Base-by-base conservation (phyloP, 106 monocot species). In the Ottelia alismoides region DNA sequence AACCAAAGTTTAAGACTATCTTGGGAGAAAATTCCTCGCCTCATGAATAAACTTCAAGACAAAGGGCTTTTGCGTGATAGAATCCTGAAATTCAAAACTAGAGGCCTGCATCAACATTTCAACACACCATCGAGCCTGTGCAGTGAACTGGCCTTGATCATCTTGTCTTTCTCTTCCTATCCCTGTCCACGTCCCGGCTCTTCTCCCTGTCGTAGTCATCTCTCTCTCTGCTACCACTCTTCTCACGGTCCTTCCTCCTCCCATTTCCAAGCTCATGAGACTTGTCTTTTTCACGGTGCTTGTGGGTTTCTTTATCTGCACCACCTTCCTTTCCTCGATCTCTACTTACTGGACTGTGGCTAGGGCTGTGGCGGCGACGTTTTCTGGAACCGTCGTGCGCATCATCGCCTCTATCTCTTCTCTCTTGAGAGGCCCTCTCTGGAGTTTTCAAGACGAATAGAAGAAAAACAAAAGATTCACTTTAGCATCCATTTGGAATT, bases 201-300 rank as follows among this genome's bases (percentile, higher is more conserved):
- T 35, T 76, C 0, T 64, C 65, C 30, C 61, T 59, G 19, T 60
- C 66, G 55, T 65, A 61, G 25, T 78, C 83, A 55, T 93, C 88
- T 53, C 70, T 55, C 58, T 88, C 88, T 54, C 78, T 80, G 47
- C 88, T 81, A 17, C 78, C 81, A 46, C 81, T 84, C 72, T 84
- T 94, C 57, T 88, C 94, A 24, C 77, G 72, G 4, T 68, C 74
- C 32, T 55, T 74, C 14, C 63, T 51, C 65, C 72, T 74, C 14
- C 67, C 75, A 52, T 54, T 72, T n/a, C 76, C 78, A 25, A 1
- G 19, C 11, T 53, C 70, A 47, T 48, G 64, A 40, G 77, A 74
- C 35, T 66, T 72, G 2, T 78, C 73, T 17, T 69, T 61, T 21
- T 61, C 52, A 10, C 70, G 55, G 40, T 68, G 27, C 65, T 74